These are phyloP conservation scores for Solanum clarkiae DNA, from an alignment of 257 asterid genomes.

Conservation along the genomic window DNA sequence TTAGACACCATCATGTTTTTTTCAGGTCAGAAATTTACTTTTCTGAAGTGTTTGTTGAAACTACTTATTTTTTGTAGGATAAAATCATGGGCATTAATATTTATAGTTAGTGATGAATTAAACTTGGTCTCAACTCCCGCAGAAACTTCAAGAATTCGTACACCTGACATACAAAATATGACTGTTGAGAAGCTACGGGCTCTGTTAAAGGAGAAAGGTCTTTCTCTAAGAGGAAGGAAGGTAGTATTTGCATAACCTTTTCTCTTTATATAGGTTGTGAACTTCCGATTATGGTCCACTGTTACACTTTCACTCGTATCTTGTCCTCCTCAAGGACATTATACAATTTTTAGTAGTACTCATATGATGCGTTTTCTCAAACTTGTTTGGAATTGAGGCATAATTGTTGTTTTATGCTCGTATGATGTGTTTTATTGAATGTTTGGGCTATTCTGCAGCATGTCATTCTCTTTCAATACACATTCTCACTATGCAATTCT, in stretches of 20 bases:
- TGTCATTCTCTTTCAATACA: background rate
- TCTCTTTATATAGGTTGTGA: background rate
- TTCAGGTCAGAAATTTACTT: background rate
- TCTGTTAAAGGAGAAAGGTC: conserved; percentile 62
- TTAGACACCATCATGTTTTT: background rate
- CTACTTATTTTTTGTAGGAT: background rate
- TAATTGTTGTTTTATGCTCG: background rate
- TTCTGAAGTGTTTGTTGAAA: background rate
- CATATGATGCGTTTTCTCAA: background rate
- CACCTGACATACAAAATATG: conserved; percentile 40
- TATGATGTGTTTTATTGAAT: background rate
- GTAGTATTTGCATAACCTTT: conserved; percentile 15
- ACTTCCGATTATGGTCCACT: background rate
- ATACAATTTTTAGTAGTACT: background rate
- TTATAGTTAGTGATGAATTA: background rate
- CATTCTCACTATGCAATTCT: background rate
- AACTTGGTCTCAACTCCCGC: background rate
- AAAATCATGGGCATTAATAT: background rate
- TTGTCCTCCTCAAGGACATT: background rate
- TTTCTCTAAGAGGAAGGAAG: conserved; percentile 61
- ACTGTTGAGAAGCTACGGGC: conserved; percentile 63
- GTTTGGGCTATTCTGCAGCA: background rate
- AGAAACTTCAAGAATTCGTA: conserved; percentile 22
- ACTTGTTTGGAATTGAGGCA: background rate
- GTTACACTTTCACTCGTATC: background rate